Base-by-base conservation (phyloP, 1,284 basidiomycete species). In the Tilletia caries region DNA sequence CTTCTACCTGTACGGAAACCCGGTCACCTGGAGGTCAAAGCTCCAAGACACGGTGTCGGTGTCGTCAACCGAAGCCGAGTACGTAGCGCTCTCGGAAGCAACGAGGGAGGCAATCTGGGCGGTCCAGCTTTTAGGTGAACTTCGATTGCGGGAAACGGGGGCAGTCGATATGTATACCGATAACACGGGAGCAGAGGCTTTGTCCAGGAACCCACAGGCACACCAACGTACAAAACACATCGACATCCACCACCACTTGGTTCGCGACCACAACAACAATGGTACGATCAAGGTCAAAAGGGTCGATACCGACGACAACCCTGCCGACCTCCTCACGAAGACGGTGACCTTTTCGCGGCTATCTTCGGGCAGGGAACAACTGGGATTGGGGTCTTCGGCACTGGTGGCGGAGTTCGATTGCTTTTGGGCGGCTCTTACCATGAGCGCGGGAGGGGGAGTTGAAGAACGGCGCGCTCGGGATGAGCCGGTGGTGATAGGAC, bases 181-280 rank as follows among this genome's bases (percentile, higher is more conserved):
- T 23, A n/a, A 18, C 27, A 29, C 20, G 8, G 29, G 58, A 18
- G 58, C 58, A 5, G 20, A 37, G 13, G 33, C 27, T 6, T 20
- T 62, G 25, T 4, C 25, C 5, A 5, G 27, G 8, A 37, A 37
- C 25, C 58, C 27, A 13, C 15, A 18, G 5, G 27, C 18, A 4
- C 58, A 62, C 58, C 15, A 33, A 20, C 58, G 58, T 27, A 32
- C 58, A 37, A 62, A 62, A 37, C 58, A 62, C 29, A 62, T 62
- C 58, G 5, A 32, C 20, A 20, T 62, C 4, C 58, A 37, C 12
- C 58, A 62, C 29, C 58, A 62, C n/a, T n/a, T 62, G 12, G 29
- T 62, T 5, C 27, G 58, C 5, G 58, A 62, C 5, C n/a, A 10
- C 25, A 18, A 62, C 15, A 27, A 20, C 20, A n/a, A 50, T n/a